These are phyloP conservation scores for Tetrapyrgos nigripes DNA, from an alignment of 1,284 basidiomycete genomes.

Conservation along the genomic window DNA sequence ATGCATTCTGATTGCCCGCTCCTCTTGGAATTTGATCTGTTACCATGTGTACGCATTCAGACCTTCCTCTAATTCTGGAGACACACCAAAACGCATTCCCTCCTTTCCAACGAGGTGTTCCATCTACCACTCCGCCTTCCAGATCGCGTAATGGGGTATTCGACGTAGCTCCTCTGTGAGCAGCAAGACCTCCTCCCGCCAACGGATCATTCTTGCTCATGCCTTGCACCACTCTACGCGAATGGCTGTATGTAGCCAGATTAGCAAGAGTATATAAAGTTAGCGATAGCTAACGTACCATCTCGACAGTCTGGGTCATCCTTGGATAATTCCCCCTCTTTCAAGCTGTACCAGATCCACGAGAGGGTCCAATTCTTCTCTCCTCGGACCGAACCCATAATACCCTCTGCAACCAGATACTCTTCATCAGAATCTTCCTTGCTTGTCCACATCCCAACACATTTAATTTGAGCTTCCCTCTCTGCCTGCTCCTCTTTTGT, in stretches of 20 bases:
- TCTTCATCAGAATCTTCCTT: neutral
- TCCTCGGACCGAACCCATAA: neutral
- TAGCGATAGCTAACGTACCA: neutral
- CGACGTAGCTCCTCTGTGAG: constrained; percentile 12
- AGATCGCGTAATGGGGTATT: neutral
- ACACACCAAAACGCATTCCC: neutral
- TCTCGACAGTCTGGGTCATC: neutral
- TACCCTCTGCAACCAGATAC: neutral
- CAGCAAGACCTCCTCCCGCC: constrained; percentile 6
- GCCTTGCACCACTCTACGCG: constrained; percentile 16
- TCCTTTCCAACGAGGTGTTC: neutral
- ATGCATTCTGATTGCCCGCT: neutral
- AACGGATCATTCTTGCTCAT: constrained; percentile 8
- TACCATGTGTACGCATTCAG: neutral
- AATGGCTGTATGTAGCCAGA: neutral
- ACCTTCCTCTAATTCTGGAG: neutral
- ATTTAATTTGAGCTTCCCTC: neutral
- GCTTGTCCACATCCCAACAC: neutral
- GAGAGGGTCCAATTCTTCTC: neutral
- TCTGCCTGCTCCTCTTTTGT: constrained; percentile 10
- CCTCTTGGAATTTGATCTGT: neutral
- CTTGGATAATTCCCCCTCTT: neutral
- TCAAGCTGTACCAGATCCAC: neutral
- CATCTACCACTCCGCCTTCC: neutral
- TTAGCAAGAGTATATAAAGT: neutral